Base-by-base conservation (phyloP, 2,329 filamentous ascomycete species). In the Cordyceps tenuipes region DNA sequence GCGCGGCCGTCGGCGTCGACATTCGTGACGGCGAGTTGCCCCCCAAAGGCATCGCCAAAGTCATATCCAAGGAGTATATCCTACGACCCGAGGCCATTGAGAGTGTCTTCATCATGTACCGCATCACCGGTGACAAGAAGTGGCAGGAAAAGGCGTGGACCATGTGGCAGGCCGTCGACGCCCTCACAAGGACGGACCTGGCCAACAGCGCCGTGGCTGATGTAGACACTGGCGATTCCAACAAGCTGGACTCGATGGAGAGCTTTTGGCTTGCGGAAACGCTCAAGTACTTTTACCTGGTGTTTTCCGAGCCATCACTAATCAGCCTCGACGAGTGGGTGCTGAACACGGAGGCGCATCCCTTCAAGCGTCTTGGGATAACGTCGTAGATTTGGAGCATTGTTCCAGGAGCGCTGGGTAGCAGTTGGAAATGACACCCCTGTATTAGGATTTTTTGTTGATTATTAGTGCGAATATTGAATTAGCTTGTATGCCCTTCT, bases 231-330 rank as follows among this genome's bases (percentile, higher is more conserved):
- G 36, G 26, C 8, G n/a, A n/a, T 5, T 17, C 46, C 1, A 70
- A 70, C 19, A 72, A 74, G 61, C 70, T 75, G 41, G 86, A 90
- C 66, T 81, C 80, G n/a, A 86, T 87, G 83, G 83, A 89, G 72
- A 86, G 78, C 62, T 90, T 89, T 68, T 91, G 87, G 85, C 75
- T 87, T 66, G 83, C 83, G 0, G 87, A 90, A 75, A 91, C 87
- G 31, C 72, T 90, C 62, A 90, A 90, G 73, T 90, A 90, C 63
- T 89, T 90, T 56, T 91, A 87, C 64, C 68, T 90, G 47, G 79
- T 90, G 29, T 91, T 90, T 66, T 82, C 81, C n/a, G 81, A 87
- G 48, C 81, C 84, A 2, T 76, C 80, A 13, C 65, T 84, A 19
- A 73, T 89, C 23, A 87, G 80, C 67, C 66, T 91, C 67, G 88